Percentiles rank a stretch among this genome's conserved stretches.
These are phyloP conservation scores for Eimeria acervulina DNA, from an alignment of 169 alveolate species.

Conservation along the genomic window DNA sequence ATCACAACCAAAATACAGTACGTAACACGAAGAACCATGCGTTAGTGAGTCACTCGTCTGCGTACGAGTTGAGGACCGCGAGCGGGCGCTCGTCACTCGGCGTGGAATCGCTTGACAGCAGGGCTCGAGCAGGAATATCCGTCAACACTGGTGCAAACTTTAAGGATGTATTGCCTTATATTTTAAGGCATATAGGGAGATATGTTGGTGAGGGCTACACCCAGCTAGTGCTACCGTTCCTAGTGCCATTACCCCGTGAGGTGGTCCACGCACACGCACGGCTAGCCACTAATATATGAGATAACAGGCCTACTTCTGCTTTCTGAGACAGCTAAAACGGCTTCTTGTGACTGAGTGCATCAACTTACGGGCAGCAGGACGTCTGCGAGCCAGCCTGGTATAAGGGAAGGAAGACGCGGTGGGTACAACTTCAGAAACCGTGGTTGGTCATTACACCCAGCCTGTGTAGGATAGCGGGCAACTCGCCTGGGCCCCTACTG, in stretches of 20 bases:
- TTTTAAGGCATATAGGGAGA: background rate
- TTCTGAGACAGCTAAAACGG: background rate
- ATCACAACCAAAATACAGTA: background rate
- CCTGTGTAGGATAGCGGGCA: background rate
- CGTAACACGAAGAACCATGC: background rate
- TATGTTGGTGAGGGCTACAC: background rate
- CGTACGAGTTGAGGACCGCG: background rate
- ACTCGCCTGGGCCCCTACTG: background rate
- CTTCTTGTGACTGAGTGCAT: background rate
- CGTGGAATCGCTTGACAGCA: constrained; percentile 4
- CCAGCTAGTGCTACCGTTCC: background rate
- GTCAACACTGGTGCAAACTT: background rate
- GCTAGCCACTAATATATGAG: background rate
- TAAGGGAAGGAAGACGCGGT: background rate
- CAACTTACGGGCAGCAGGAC: background rate
- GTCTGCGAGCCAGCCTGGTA: background rate
- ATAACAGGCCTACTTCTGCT: background rate
- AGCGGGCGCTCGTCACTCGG: constrained; percentile 47
- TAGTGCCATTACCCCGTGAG: background rate
- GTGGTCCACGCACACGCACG: constrained; percentile 28
- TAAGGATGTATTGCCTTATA: background rate
- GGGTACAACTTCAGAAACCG: background rate
- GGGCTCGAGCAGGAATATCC: constrained; percentile 18
- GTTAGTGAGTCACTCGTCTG: background rate
- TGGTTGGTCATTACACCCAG: background rate